Base-by-base conservation (phyloP, 2,329 filamentous ascomycete genomes). In the Niveomyces coronatus region DNA sequence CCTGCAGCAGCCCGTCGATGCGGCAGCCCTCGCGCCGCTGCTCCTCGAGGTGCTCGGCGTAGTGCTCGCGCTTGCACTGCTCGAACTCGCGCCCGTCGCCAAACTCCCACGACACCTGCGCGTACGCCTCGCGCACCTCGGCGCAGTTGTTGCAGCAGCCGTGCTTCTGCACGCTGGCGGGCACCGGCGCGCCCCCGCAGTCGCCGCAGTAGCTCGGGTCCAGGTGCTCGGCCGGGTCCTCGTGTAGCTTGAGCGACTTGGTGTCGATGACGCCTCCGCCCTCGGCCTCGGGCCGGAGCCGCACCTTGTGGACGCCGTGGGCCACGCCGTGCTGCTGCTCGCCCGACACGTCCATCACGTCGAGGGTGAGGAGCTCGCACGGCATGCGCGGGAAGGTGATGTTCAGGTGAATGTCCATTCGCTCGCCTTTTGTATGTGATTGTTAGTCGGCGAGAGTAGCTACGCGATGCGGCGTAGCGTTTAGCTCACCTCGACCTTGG, bases 361-460 rank as follows among this genome's bases (percentile, higher is more conserved):
- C 91, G 51, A 98, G 79, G 10, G 91, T 95, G 48, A 96, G 70
- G 36, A 98, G 77, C 62, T 96, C 89, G 65, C 91, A 98, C 9
- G 91, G 91, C 49, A 98, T 75, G 45, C 80, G 79, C 9, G 91
- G 91, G 58, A 98, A 98, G 32, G 86, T 91, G 43, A 98, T 80
- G 67, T 98, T 98, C 62, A 98, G 75, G 60, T 94, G 87, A 48
- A 98, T 98, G 60, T 96, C 91, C 89, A 98, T 96, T 62, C 89
- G 86, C 70, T 98, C 88, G 60, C 86, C 84, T 86, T 49, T 56
- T n/a, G 23, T 5, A 28, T 28, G 33, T 27, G 23, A 24, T 23
- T 31, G 45, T 55, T 52, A 52, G 56, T 45, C 38, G 8, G 14
- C 29, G 7, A n/a, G 9, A 7, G 6, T 22, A 16, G 4, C 15